Evolutionary conservation across 2,329 filamentous ascomycete species (phyloP).

Genomic region (Cercospora brassicicola): DNA sequence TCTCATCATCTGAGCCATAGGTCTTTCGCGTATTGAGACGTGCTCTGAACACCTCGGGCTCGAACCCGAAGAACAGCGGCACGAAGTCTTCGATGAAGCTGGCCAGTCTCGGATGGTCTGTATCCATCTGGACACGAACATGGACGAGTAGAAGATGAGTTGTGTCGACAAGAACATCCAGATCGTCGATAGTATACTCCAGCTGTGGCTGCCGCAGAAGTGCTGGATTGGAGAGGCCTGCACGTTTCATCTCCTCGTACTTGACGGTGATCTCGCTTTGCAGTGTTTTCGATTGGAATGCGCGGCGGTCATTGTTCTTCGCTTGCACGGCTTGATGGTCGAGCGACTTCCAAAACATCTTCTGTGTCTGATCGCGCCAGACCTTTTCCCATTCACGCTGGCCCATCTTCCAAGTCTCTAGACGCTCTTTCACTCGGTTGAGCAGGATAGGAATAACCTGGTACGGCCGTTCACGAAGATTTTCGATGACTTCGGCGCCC

Average conservation of each 20-base stretch:
- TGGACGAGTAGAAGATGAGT: constrained; percentile 48
- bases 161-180: constrained; percentile 54
- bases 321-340: constrained; percentile 94
- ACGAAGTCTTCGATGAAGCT: constrained; percentile 54
- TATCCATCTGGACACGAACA: constrained; percentile 44
- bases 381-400: constrained; percentile 99
- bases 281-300: constrained; percentile 85
- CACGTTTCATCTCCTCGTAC: constrained; percentile 82
- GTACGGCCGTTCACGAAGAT: constrained; percentile 81
- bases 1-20: constrained; percentile 75
- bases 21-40: constrained; percentile 24
- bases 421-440: constrained; percentile 87
- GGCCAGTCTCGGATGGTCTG: constrained; percentile 48
- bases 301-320: constrained; percentile 80
- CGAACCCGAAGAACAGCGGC: constrained; percentile 53
- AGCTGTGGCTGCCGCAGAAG: constrained; percentile 58
- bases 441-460: constrained; percentile 86
- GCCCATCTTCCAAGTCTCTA: constrained; percentile 96
- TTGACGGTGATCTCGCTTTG: constrained; percentile 89
- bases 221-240: constrained; percentile 40
- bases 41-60: constrained; percentile 61
- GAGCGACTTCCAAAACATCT: constrained; percentile 92
- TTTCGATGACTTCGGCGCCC: constrained; percentile 79
- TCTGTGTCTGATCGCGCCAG: constrained; percentile 92
- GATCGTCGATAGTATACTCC: constrained; percentile 66